Evolutionary conservation across 306 rosid species (phyloP), one percentile per base, ranked within the genome.

Genomic region (Begonia fuchsioides): DNA sequence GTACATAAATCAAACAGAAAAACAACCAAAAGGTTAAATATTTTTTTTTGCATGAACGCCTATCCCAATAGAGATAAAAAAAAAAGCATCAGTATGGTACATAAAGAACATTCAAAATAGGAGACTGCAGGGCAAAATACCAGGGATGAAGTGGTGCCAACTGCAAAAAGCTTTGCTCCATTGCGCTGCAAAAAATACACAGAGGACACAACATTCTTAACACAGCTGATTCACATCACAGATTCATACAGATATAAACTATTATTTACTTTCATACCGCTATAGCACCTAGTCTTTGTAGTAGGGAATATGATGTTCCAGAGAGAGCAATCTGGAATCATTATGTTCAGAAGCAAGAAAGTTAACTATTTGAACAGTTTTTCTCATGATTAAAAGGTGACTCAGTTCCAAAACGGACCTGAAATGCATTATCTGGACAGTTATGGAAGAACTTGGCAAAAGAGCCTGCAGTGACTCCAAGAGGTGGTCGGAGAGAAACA

Each of bases 391-490:
- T 26, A 26, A 4, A 26, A 26, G 35, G 35, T 26, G 35, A 26
- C 7, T 26, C 35, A 26, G 11, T 35, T 13, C 15, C 11, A 32
- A 10, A 13, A 17, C 11, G 5, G 8, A 85, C 98, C 93, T 90
- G 98, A 43, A 90, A 90, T 46, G 98, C 95, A 58, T 90, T 90
- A 51, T 82, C 98, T 0, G 98, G 98, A 63, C 98, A 90, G 59
- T 76, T 74, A 68, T 79, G 80, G 81, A 90, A 90, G 75, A 85
- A 75, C 73, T 79, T 90, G 38, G 92, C 64, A 65, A 90, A 50
- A 35, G 68, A 56, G 43, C 98, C 95, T 9, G 95, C 92, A 50
- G 50, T 71, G 58, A 66, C 53, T 47, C 71, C 77, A 38, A 85
- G 84, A 40, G 98, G 81, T 3, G 84, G 61, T 53, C 82, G 65